Evolutionary conservation across 2,329 filamentous ascomycete genomes (phyloP).

Genomic region (Ophiocordyceps camponoti-rufipedis): DNA sequence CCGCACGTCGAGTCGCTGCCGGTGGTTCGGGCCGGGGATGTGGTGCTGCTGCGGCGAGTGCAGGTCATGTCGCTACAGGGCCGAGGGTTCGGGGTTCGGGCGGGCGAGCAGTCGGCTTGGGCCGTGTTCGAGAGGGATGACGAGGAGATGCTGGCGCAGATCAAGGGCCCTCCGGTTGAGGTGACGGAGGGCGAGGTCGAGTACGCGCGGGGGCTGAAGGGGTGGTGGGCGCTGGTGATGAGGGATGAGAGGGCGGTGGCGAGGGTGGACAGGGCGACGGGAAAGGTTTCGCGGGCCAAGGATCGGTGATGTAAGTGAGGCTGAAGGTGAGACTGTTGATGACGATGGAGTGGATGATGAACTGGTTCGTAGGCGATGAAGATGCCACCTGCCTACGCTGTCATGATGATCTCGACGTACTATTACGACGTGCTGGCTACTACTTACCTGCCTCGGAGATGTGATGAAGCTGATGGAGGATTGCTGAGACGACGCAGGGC

Average conservation of each 20-base stretch:
- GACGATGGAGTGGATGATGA: too few relatives aligned
- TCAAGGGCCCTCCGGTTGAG: slow-evolving; percentile 42
- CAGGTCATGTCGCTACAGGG: slow-evolving; percentile 32
- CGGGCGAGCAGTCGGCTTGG: slow-evolving; percentile 40
- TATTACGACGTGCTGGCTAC: too few relatives aligned
- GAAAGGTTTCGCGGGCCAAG: slow-evolving; percentile 13
- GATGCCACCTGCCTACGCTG: neutral
- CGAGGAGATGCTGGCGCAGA: slow-evolving; percentile 25
- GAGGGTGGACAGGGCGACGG: slow-evolving; percentile 29
- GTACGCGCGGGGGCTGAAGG: slow-evolving; percentile 28
- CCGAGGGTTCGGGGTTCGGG: slow-evolving; percentile 35
- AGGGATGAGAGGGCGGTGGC: slow-evolving; percentile 26
- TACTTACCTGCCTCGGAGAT: too few relatives aligned
- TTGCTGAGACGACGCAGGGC: too few relatives aligned
- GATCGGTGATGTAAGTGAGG: slow-evolving; percentile 6
- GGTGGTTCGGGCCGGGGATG: slow-evolving; percentile 34
- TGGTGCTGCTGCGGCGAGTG: slow-evolving; percentile 38
- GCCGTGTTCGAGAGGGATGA: slow-evolving; percentile 36
- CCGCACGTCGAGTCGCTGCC: slow-evolving; percentile 39
- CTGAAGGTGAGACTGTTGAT: too few relatives aligned
- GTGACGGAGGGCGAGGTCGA: slow-evolving; percentile 28
- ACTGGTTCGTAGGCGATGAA: neutral
- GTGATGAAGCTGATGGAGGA: too few relatives aligned
- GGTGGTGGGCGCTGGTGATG: slow-evolving; percentile 23
- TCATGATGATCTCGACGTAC: neutral